Evolutionary conservation across 345 rosid species (phyloP).

Genomic region (Lepidium aucheri): DNA sequence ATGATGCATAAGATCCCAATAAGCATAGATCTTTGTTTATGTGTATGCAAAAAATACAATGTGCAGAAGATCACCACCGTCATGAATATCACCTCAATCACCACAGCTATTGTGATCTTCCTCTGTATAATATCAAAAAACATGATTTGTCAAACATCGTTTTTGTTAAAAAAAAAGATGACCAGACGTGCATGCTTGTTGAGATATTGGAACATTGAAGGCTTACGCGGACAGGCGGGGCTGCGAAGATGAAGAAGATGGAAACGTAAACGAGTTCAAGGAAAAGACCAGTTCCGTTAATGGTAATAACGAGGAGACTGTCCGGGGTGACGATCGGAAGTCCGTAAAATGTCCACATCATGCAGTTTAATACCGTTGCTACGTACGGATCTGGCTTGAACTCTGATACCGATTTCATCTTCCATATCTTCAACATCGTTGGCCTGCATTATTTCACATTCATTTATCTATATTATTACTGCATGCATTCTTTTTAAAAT

Average conservation of each 20-base stretch:
- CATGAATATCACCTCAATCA: constrained; percentile 41
- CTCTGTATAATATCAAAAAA: not conserved
- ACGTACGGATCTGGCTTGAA: constrained; percentile 76
- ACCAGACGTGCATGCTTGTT: not conserved
- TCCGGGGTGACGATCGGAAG: constrained; percentile 57
- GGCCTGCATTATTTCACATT: constrained; percentile 40
- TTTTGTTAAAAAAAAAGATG: too few species aligned
- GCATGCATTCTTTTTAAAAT: not conserved
- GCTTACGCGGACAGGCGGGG: constrained; percentile 33
- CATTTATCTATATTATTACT: not conserved
- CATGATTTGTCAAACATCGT: not conserved
- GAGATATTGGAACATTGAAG: not conserved
- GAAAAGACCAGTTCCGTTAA: constrained; percentile 49
- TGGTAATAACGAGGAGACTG: constrained; percentile 50
- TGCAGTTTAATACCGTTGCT: constrained; percentile 59
- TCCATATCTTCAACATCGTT: constrained; percentile 42
- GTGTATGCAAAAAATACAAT: constrained; percentile 30
- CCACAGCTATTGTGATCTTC: constrained; percentile 23
- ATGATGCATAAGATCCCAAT: constrained; percentile 37
- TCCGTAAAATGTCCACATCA: constrained; percentile 68
- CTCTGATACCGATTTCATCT: constrained; percentile 40
- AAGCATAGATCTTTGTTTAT: constrained; percentile 35
- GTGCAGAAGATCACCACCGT: constrained; percentile 32
- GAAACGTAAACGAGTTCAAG: constrained; percentile 44
- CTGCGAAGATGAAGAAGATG: constrained; percentile 44